phyloP scores from a whole-genome alignment of 208 protist species.

The Acanthamoeba lenticulata region DNA sequence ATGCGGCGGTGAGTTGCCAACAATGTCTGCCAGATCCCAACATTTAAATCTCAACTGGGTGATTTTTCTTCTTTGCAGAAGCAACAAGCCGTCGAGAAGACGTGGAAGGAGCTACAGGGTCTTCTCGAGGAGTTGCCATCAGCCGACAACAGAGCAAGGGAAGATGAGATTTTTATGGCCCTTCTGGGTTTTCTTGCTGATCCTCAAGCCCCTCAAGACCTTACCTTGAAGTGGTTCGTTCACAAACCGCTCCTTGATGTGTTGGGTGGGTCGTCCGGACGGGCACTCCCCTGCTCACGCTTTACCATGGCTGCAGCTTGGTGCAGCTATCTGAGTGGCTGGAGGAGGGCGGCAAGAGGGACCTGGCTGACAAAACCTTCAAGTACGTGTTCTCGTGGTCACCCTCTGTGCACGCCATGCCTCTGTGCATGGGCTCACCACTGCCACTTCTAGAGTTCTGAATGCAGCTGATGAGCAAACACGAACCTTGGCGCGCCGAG shows the following conservation, averaged over 20 bases:
- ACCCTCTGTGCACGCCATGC: neutral
- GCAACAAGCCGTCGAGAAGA: slow-evolving; percentile 31
- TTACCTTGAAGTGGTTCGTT: slow-evolving; percentile 17
- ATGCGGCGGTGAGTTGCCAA: neutral
- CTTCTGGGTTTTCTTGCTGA: neutral
- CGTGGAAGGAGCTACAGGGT: neutral
- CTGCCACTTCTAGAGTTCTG: neutral
- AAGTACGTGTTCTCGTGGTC: neutral
- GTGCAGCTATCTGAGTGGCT: slow-evolving; percentile 21
- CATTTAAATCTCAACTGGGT: neutral
- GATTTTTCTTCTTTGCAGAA: neutral
- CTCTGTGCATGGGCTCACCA: neutral
- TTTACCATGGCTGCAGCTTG: neutral
- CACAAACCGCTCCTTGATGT: neutral
- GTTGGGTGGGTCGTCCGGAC: no score
- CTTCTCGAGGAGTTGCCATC: neutral
- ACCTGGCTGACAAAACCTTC: slow-evolving; percentile 6
- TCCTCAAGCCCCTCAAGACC: slow-evolving; percentile 6
- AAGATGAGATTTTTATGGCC: slow-evolving; percentile 19
- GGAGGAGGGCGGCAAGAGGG: neutral
- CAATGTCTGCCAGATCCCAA: no score
- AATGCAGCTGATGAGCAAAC: neutral
- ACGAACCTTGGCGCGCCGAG: neutral
- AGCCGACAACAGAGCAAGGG: neutral
- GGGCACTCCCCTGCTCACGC: neutral